Base-by-base conservation (phyloP, 2,329 filamentous ascomycete genomes). In the Apiospora hydei region DNA sequence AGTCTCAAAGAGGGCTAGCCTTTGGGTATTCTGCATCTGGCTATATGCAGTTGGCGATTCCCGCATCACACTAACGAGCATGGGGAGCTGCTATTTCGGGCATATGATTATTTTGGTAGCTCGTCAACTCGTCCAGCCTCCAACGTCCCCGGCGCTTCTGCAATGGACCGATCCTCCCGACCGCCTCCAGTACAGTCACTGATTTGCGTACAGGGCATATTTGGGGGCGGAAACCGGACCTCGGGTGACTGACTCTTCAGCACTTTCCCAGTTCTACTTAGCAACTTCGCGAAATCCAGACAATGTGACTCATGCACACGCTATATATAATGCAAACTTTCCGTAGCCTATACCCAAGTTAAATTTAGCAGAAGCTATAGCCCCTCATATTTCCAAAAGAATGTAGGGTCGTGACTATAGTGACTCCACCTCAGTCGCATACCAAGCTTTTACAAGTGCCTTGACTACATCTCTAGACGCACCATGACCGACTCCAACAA, bases 191-290 rank as follows among this genome's bases (percentile, higher is more conserved):
- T 46, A 6, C 34, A 38, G 5, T 38, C 34, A 38, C 34, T 38
- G 34, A 38, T 61, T 21, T 21, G 44, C 44, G 18, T 46, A 21
- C 44, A 49, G 47, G 18, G 24, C 51, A 30, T 5, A 14, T 7
- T 30, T 57, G 24, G 51, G 24, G 51, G n/a, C n/a, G 2, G 13
- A 10, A 30, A 14, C 24, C 21, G 24, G 11, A 14, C 51, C 51
- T 57, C 51, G 51, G 51, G 51, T 57, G 53, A 57, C 53, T 57
- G 53, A 57, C 53, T 57, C 26, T 57, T 34, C 53, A 57, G 44
- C 44, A 21, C 44, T 14, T 14, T 44, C 16, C 43, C 43, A 44
- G 51, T 14, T 57, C 26, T 18, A 13, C 24, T 57, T 11, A 30
- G 24, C 13, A 18, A 38, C 34, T 26, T 30, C 51, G 34, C 34